Base-by-base conservation (phyloP, 2,329 filamentous ascomycete species). In the Sporothrix schenckii region DNA sequence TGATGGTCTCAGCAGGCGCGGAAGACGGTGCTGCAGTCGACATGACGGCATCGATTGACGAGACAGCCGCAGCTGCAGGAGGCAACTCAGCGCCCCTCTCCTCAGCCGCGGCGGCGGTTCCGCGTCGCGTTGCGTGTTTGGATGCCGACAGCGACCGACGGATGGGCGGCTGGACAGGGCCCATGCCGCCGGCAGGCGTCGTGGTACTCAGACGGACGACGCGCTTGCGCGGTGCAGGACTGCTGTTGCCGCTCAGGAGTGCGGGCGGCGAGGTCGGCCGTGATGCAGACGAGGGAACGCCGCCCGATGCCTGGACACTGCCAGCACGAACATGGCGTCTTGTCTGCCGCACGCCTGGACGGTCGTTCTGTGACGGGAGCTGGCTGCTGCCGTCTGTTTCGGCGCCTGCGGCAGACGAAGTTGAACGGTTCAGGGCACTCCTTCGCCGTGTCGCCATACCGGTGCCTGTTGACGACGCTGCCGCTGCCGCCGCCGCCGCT, bases 171-270 rank as follows among this genome's bases (percentile, higher is more conserved):
- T 75, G 75, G n/a, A 75, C 68, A 13, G 54, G 73, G 10, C 68
- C 68, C 61, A 75, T 74, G 13, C 73, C 73, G 14, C 72, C 69
- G 13, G 77, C 76, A 76, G 85, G 81, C 1, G 70, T 74, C 1
- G 75, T 73, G 14, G 74, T 71, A 77, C 85, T 88, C 21, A 89
- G 79, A 16, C 87, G 83, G 19, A 89, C 85, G 41, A 89, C 84
- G 53, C 87, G 81, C 76, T 87, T 88, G 72, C 86, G 81, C 1
- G 77, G 78, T 2, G 82, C 80, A 0, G 86, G 86, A 74, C 85
- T 88, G 69, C 79, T 80, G 53, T 87, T 85, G 60, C 81, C 80
- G 67, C 82, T 85, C 66, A 79, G 80, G 1, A 79, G 77, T 4
- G 67, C 24, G 5, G 68, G 52, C 1, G 85, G 84, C 21, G 84